Base-by-base conservation (phyloP, 192 early-diverging fungal genomes). In the Chytriomyces confervae region DNA sequence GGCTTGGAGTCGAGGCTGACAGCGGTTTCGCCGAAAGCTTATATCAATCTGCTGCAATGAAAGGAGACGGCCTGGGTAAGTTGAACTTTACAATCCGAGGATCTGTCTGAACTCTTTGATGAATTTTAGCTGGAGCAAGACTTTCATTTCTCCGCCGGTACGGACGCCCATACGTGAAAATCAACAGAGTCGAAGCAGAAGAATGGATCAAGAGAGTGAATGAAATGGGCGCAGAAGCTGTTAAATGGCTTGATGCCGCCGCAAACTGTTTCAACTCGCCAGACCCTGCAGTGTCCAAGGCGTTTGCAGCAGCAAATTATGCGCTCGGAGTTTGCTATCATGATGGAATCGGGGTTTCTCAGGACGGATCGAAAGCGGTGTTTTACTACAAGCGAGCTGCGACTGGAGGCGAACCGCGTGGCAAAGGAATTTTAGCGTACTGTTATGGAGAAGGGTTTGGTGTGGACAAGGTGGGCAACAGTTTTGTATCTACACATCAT, bases 381-480 rank as follows among this genome's bases (percentile, higher is more conserved):
- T 76, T 85, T 50, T 92, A 90, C 84, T 94, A 94, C 83, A 85
- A 86, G 51, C 83, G 80, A 44, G 79, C 92, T 11, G 90, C 91
- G 5, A 87, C 81, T 3, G 62, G 62, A 44, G 85, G 85, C 6
- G 79, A 86, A 43, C 70, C 90, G 27, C 87, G 93, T 80, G 86
- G 78, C 5, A 75, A 82, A 53, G 77, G 77, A 0, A 94, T 88
- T 64, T 83, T 96, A 51, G 95, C 94, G 7, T 95, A 91, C 77
- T 96, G 95, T 76, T 96, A 93, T 75, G 93, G 93, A 53, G 94
- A 95, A 78, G 94, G 93, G 10, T 91, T 93, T 70, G 94, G 94
- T 18, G 91, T 95, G 4, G 79, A 77, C 24, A 90, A 92, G 75
- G 72, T 63, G 16, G 43, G 72, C n/a, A 36, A 36, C 36, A 36